Percentiles rank a stretch among this genome's conserved stretches.
phyloP scores from a whole-genome alignment of 208 protist genomes.

The Acanthamoeba lenticulata region DNA sequence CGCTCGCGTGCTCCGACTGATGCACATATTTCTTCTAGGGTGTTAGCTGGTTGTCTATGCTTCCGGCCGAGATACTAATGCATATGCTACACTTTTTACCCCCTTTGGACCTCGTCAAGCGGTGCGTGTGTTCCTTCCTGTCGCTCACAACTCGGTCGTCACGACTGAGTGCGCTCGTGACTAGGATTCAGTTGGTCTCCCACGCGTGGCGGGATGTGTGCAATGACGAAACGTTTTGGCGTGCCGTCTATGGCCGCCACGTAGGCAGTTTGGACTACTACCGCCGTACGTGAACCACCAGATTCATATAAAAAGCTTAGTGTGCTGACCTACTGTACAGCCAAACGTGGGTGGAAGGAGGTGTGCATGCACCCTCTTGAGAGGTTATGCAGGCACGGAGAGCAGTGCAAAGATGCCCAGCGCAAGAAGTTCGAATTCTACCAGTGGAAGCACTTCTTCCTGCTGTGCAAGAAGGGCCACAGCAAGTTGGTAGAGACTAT shows the following conservation, averaged over 20 bases:
- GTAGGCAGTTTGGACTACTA: neutral
- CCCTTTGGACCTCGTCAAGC: neutral
- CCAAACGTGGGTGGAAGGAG: neutral
- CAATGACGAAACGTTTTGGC: constrained; percentile 25
- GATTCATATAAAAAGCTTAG: neutral
- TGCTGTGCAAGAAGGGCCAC: constrained; percentile 48
- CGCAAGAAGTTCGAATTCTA: neutral
- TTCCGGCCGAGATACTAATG: neutral
- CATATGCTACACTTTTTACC: constrained; percentile 17
- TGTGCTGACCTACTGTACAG: neutral
- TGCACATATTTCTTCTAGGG: neutral
- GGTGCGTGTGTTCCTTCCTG: neutral
- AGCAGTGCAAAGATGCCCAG: neutral
- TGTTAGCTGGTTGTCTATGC: neutral
- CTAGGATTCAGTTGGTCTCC: neutral
- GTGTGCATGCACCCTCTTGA: neutral
- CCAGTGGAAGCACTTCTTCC: constrained; percentile 20
- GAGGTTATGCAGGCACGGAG: neutral
- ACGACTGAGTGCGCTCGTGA: neutral
- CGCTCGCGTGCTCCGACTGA: neutral
- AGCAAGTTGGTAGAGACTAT: neutral
- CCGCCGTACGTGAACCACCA: neutral
- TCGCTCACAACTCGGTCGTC: neutral
- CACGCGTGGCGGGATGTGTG: neutral
- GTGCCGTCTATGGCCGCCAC: neutral